Evolutionary conservation across 371 early-diverging fungal species (phyloP), one percentile per base, ranked within the genome.

Genomic region (Astathelohania contejeani): DNA sequence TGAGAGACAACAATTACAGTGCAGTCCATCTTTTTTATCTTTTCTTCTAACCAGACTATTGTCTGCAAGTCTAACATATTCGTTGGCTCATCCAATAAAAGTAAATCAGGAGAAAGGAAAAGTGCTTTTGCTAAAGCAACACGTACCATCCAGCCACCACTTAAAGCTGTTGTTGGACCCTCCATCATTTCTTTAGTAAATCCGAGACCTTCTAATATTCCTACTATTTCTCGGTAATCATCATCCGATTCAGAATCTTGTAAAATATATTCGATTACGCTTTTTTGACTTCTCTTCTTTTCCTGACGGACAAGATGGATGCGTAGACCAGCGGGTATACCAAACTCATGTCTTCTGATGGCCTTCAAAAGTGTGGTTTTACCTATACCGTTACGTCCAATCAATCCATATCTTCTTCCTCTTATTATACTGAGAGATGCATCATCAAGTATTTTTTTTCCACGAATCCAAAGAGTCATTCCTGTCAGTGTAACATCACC

Each of bases 81-180:
- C 56, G 91, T 91, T 60, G 93, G 91, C 82, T 93, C 96, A 75
- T 96, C 96, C 60, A 93, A 84, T 64, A 96, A 82, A 42, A 96
- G 77, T 55, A 92, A 74, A 77, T 91, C 91, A 12, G 93, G 92
- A 25, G 82, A 80, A 69, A 84, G 84, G 76, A 89, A 90, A 54
- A 93, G 78, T 1, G 92, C 91, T 64, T 90, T 83, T 0, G 92
- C 92, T 29, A 93, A 78, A 0, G 90, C 85, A 28, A 90, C 78
- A 64, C 91, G 82, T 91, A 91, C 91, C 63, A 90, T 82, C 96
- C 96, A 96, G 66, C 96, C 96, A 73, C 96, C 94, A 50, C 86
- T 86, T 73, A 96, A 89, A 49, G 84, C 82, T 52, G 71, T 79
- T 28, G 90, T 88, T 9, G 88, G 83, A 43, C 81, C 78, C 49